A percentile compares a stretch with the other conserved stretches of the same genome.
Evolutionary conservation across 2,329 filamentous ascomycete genomes (phyloP).

Genomic region (Elsinoe australis): DNA sequence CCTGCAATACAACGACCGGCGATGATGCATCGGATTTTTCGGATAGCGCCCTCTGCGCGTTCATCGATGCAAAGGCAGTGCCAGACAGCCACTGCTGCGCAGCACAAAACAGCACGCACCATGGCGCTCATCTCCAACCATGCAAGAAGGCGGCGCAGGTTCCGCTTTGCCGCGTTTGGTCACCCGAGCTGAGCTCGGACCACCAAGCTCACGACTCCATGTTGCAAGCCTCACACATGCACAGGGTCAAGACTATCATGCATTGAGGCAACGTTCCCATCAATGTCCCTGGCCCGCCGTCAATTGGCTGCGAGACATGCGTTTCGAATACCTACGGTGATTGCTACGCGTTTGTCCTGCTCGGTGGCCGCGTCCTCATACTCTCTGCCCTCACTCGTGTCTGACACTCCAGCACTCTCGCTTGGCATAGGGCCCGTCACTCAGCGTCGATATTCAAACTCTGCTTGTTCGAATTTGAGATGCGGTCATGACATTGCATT

Average conservation of each 20-base stretch:
- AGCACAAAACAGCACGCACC: no score
- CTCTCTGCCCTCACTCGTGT: neutral
- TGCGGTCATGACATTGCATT: neutral
- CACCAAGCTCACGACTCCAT: neutral
- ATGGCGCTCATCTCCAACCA: no score
- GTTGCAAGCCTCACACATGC: neutral
- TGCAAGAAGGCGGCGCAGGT: neutral
- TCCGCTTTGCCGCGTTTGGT: neutral
- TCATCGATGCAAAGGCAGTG: no score
- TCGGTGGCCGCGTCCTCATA: neutral
- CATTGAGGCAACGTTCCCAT: constrained; percentile 2
- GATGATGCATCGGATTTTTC: neutral
- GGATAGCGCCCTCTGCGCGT: constrained; percentile 4
- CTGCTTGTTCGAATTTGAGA: neutral
- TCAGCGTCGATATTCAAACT: constrained; percentile 5
- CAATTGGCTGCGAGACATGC: constrained; percentile 9
- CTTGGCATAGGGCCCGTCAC: constrained; percentile 6
- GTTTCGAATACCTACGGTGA: neutral
- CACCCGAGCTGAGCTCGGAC: constrained; percentile 1
- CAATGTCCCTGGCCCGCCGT: constrained; percentile 12
- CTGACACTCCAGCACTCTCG: neutral
- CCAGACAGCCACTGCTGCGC: no score
- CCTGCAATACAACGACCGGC: neutral
- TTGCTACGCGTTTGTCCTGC: neutral
- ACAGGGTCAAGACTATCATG: neutral